Base-by-base conservation (phyloP, 345 rosid species). In the Linum trigynum region DNA sequence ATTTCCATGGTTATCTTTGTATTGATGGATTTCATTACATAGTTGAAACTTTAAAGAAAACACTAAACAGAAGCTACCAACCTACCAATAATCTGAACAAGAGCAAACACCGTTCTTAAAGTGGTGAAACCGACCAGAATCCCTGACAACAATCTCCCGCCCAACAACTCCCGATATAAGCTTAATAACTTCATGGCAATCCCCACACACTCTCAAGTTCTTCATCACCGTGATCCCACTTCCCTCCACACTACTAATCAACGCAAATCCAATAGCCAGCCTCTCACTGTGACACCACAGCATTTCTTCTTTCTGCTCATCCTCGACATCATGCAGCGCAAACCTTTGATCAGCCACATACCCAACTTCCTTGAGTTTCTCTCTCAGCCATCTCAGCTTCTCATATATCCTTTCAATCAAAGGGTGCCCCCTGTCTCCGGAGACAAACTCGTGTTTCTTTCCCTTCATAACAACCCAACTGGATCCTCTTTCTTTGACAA, bases 201-300 rank as follows among this genome's bases (percentile, higher is more conserved):
- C 88, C 62, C 83, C 90, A 67, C 97, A 84, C 7, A 83, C 85
- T 4, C 97, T 76, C 35, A 90, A 83, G 70, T 87, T 87, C 69
- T 90, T 87, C 86, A 90, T 85, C 62, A 87, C 87, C 36, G 83
- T 85, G 63, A 85, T 69, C 7, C 66, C 35, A 55, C 79, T 79
- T 38, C 81, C 85, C 72, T 80, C 84, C 57, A 69, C 65, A 4
- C 78, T 77, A 71, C 69, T 76, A 51, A 85, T 38, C 76, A 87
- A 60, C 39, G 69, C 84, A 71, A 87, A 87, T 50, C 71, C 86
- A 67, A 80, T 61, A 23, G 94, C 91, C 42, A 87, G 84, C 76
- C 90, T 84, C 69, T 90, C 87, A 14, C 90, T 87, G 43, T 90
- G 89, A 70, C 68, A 75, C 69, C 78, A 82, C 65, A 87, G 64